These are phyloP conservation scores for Wickerhamiella infanticola DNA, from an alignment of 1,139 yeast species.

Conservation along the genomic window DNA sequence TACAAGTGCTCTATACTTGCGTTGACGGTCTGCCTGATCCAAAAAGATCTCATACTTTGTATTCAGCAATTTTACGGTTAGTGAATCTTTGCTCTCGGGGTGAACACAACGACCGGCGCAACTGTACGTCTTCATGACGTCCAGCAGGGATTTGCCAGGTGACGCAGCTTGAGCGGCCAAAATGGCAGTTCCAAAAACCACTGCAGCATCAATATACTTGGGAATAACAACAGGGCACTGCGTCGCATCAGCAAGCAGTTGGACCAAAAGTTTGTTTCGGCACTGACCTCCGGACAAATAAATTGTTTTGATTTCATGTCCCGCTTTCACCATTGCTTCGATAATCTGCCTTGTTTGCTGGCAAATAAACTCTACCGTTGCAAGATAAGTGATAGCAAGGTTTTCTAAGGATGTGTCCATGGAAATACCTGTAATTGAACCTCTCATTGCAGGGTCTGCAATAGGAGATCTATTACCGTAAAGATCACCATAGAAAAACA, in stretches of 20 bases:
- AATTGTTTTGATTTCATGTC: constrained; percentile 60
- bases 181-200: constrained; percentile 87
- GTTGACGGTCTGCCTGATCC: constrained; percentile 75
- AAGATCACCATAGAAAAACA: constrained; percentile 88
- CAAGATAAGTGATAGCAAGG: constrained; percentile 72
- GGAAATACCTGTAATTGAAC: constrained; percentile 82
- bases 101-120: constrained; percentile 66
- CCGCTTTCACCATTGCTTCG: constrained; percentile 64
- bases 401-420: constrained; percentile 81
- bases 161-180: constrained; percentile 84
- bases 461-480: constrained; percentile 95
- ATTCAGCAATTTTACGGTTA: constrained; percentile 54
- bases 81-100: constrained; percentile 39
- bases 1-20: constrained; percentile 54
- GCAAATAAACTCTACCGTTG: constrained; percentile 93
- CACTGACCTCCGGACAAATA: constrained; percentile 97
- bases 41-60: constrained; percentile 74
- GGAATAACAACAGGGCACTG: constrained; percentile 90
- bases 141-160: constrained; percentile 44
- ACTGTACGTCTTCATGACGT: constrained; percentile 68
- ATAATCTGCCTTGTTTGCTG: constrained; percentile 94
- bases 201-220: constrained; percentile 89
- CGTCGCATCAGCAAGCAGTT: constrained; percentile 83
- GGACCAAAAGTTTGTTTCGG: constrained; percentile 74
- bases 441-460: constrained; percentile 87